A percentile compares a stretch with the other conserved stretches of the same genome.
Conservation (phyloP, 2,329 filamentous ascomycete species). For the Xenosphaeropsis pyriputrescens region DNA sequence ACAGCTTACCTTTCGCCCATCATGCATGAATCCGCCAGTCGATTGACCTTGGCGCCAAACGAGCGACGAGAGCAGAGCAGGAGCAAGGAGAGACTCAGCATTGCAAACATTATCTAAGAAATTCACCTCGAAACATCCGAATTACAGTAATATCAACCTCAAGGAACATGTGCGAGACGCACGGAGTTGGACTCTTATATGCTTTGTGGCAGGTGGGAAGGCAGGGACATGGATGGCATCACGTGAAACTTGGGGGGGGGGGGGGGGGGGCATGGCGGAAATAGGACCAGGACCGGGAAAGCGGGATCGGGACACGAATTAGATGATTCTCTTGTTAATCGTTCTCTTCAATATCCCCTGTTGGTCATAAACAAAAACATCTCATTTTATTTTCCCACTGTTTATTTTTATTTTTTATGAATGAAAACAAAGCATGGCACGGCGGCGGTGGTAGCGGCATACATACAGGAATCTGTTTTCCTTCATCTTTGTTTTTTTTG, state of each 20-base stretch:
- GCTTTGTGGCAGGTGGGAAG: neutral
- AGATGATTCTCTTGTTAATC: too few species aligned
- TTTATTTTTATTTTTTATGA: too few species aligned
- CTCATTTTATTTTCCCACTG: too few species aligned
- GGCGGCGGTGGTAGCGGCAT: neutral
- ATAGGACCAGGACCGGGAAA: too few species aligned
- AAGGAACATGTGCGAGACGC: neutral
- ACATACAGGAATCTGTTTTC: neutral
- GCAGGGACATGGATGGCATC: neutral
- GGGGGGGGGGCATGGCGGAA: too few species aligned
- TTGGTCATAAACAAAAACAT: too few species aligned
- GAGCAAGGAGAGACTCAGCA: constrained; percentile 1
- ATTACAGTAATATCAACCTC: neutral
- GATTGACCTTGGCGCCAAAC: neutral
- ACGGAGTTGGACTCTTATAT: neutral
- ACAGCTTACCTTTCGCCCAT: neutral
- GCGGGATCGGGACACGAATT: too few species aligned
- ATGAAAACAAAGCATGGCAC: neutral
- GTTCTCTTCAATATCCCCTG: too few species aligned
- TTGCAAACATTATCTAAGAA: constrained; percentile 1
- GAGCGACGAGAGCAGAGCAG: neutral
- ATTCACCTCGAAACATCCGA: neutral
- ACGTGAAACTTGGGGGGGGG: too few species aligned
- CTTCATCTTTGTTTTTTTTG: too few species aligned
- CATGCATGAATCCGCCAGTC: neutral